Evolutionary conservation across 192 early-diverging fungal species (phyloP).

Genomic region (Coemansia sp.): DNA sequence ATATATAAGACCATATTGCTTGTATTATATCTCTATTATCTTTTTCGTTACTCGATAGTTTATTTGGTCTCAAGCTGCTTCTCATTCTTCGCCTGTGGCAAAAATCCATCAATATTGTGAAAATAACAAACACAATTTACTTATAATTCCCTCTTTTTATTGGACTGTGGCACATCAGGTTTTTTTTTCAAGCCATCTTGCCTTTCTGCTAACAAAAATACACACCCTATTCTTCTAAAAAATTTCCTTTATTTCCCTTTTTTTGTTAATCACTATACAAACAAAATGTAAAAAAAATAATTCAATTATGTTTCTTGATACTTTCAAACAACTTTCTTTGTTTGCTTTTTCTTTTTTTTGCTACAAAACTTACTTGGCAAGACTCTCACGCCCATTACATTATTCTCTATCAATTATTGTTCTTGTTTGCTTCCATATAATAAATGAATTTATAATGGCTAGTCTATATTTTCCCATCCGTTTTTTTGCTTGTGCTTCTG

Average conservation of each 20-base stretch:
- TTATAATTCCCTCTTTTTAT: neutral
- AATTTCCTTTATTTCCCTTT: neutral
- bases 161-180: neutral
- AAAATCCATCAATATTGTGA: neutral
- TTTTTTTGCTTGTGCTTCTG: neutral
- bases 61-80: neutral
- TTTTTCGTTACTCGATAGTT: neutral
- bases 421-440: neutral
- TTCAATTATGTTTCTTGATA: neutral
- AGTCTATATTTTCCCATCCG: neutral
- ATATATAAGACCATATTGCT: no score
- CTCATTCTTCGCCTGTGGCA: neutral
- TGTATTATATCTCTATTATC: no score
- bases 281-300: neutral
- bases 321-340: neutral
- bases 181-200: neutral
- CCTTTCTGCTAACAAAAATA: neutral
- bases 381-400: slow-evolving; percentile 15
- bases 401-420: slow-evolving; percentile 3
- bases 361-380: neutral
- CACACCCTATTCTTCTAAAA: neutral
- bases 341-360: slow-evolving; percentile 5
- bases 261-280: neutral
- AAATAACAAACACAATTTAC: neutral
- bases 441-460: slow-evolving; percentile 10